Base-by-base conservation (phyloP, 2,329 filamentous ascomycete species). In the Zopfia rhizophila region DNA sequence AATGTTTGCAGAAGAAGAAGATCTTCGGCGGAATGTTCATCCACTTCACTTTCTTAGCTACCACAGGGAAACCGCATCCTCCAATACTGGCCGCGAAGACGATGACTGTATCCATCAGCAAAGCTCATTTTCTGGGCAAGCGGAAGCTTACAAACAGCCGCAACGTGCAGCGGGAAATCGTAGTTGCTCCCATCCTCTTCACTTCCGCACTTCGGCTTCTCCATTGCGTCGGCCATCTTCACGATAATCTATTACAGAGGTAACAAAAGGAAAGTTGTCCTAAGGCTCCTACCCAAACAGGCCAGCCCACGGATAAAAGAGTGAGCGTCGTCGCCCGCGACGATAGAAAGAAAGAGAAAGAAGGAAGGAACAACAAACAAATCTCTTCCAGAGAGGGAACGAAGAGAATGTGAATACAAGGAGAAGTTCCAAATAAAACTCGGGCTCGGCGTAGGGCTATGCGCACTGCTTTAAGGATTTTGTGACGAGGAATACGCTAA, bases 1-100 rank as follows among this genome's bases (percentile, higher is more conserved):
- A 72, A 58, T 85, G 82, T 56, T 85, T 85, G 69, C 81, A 84
- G 43, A 82, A 79, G 62, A 85, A 85, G 67, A 85, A 84, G 22
- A 82, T 62, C 53, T 75, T 78, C 1, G 78, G 72, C 0, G 82
- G 81, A 7, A 84, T 79, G 66, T 81, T 83, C 60, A 85, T 70
- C 78, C 80, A 82, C 42, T 70, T 78, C 56, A 85, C 70, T 65
- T 83, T 84, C 58, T 72, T 73, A 3, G 70, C 70, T 10, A 72
- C 60, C 7, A 73, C 69, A 17, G 70, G 70, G 42, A 73, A 73
- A 14, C 68, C 70, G 51, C 58, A 61, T 28, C 69, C 68, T 38
- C 56, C 56, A 30, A 69, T 68, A 48, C 69, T 72, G n/a, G 69
- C 67, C 11, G 55, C 30, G 48, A 71, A 67, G 3, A 73, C 68